A percentile compares a stretch with the other conserved stretches of the same genome.
Evolutionary conservation across 306 rosid genomes (phyloP).

Genomic region (Pterocarpus santalinus): DNA sequence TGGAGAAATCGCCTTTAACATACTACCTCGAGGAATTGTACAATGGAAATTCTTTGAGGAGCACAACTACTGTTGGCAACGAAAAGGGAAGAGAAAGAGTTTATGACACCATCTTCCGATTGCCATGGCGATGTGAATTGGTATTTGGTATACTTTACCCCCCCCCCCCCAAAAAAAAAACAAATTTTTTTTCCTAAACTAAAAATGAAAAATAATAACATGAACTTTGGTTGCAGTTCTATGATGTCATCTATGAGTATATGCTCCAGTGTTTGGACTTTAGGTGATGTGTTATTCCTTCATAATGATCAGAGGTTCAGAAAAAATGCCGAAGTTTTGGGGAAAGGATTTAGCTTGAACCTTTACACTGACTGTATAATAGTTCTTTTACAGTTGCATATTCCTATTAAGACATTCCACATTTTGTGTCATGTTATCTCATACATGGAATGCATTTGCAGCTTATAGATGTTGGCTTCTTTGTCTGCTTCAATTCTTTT

Average conservation of each 20-base stretch:
- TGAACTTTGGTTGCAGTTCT: conserved; percentile 30
- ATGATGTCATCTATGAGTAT: conserved; percentile 33
- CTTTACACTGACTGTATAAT: neutral
- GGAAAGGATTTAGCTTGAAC: conserved; percentile 11
- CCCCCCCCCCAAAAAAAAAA: no score
- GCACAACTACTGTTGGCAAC: conserved; percentile 84
- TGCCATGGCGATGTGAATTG: conserved; percentile 98
- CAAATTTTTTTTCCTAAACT: neutral
- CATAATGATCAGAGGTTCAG: conserved; percentile 1
- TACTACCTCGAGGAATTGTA: conserved; percentile 87
- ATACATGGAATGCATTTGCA: conserved; percentile 59
- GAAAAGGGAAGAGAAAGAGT: conserved; percentile 94
- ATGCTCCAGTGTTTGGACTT: conserved; percentile 19
- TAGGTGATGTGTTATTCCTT: conserved; percentile 21
- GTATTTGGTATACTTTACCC: conserved; percentile 62
- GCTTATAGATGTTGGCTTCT: conserved; percentile 96
- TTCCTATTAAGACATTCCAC: conserved; percentile 16
- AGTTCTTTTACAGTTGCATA: conserved; percentile 31
- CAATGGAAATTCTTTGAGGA: conserved; percentile 84
- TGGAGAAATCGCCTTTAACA: conserved; percentile 74
- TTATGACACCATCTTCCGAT: conserved; percentile 93
- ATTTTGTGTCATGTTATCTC: conserved; percentile 41
- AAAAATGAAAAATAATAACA: conserved; percentile 17
- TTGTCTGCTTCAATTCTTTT: conserved; percentile 93
- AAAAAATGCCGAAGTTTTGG: conserved; percentile 14